A percentile compares a stretch with the other conserved stretches of the same genome.
Conservation (phyloP, 2,329 filamentous ascomycete species). For the Dactylella cylindrospora region DNA sequence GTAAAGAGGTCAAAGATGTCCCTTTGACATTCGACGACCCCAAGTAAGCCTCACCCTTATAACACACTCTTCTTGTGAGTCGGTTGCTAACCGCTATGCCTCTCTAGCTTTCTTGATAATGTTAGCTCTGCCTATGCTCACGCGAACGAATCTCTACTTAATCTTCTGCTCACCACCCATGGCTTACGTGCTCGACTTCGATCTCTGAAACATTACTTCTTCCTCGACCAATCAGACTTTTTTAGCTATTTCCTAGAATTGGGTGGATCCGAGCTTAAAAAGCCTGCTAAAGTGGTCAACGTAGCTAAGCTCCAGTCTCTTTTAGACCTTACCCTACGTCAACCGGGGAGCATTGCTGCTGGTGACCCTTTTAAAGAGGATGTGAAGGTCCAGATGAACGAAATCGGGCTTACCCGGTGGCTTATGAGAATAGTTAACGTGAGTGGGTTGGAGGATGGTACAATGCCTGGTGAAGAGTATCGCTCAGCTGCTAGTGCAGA, state of each 20-base stretch:
- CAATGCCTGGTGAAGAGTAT: conserved; percentile 64
- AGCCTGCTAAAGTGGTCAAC: conserved; percentile 85
- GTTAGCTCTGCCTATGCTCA: conserved; percentile 93
- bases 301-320: conserved; percentile 90
- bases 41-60: conserved; percentile 44
- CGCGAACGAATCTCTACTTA: conserved; percentile 89
- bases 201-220: conserved; percentile 98
- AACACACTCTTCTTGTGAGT: background rate
- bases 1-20: conserved; percentile 82
- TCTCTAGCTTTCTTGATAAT: conserved; percentile 81
- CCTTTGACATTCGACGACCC: conserved; percentile 87
- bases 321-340: conserved; percentile 92
- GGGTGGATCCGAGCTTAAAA: conserved; percentile 82
- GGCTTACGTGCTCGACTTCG: conserved; percentile 81
- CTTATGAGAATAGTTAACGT: conserved; percentile 96
- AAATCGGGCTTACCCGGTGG: conserved; percentile 87
- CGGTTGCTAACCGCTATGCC: background rate
- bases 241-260: conserved; percentile 98
- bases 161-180: conserved; percentile 87
- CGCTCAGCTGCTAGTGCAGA: conserved; percentile 70
- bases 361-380: conserved; percentile 98
- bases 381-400: conserved; percentile 96
- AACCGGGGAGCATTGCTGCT: conserved; percentile 89
- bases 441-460: conserved; percentile 73
- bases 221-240: conserved; percentile 95